Conservation (phyloP, 495 filamentous ascomycete species). For the Thermothielavioides terrestris region DNA sequence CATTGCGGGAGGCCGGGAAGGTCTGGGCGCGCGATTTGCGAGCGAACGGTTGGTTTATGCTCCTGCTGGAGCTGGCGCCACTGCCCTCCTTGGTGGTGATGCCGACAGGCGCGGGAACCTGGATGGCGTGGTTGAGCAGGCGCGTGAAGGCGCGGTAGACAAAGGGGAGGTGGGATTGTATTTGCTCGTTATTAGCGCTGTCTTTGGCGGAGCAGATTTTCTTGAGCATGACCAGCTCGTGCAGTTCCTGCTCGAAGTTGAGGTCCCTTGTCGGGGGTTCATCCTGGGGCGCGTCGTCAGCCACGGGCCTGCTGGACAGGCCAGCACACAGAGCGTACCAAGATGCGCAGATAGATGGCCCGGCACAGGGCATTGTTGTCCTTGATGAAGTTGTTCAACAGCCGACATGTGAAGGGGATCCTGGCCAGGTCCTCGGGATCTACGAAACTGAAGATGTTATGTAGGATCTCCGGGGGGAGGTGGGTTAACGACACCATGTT, state of each 20-base stretch:
- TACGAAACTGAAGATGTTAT: conserved; percentile 46
- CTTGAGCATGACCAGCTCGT: conserved; percentile 39
- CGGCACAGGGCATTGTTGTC: conserved; percentile 46
- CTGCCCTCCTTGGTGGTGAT: conserved; percentile 1
- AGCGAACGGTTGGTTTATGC: too few species aligned
- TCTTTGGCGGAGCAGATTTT: conserved; percentile 28
- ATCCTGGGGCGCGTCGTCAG: conserved; percentile 26
- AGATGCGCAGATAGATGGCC: conserved; percentile 40
- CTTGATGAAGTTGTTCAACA: conserved; percentile 38
- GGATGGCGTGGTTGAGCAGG: conserved; percentile 28
- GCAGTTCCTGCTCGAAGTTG: conserved; percentile 44
- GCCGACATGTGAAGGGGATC: conserved; percentile 40
- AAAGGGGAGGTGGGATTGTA: conserved; percentile 19
- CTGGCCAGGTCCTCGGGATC: conserved; percentile 43
- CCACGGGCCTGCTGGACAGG: neutral
- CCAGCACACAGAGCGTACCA: conserved; percentile 22
- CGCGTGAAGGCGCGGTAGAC: conserved; percentile 29
- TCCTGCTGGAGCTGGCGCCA: neutral
- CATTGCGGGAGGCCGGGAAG: conserved; percentile 36
- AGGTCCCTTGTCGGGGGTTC: conserved; percentile 28
- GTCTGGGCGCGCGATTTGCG: conserved; percentile 14
- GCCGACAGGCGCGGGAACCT: conserved; percentile 15
- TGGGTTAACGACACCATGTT: conserved; percentile 28
- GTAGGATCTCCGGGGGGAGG: conserved; percentile 51
- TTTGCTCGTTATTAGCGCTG: neutral